These are phyloP conservation scores for Pseudopyricularia javanii DNA, from an alignment of 2,329 filamentous ascomycete species.

Conservation along the genomic window DNA sequence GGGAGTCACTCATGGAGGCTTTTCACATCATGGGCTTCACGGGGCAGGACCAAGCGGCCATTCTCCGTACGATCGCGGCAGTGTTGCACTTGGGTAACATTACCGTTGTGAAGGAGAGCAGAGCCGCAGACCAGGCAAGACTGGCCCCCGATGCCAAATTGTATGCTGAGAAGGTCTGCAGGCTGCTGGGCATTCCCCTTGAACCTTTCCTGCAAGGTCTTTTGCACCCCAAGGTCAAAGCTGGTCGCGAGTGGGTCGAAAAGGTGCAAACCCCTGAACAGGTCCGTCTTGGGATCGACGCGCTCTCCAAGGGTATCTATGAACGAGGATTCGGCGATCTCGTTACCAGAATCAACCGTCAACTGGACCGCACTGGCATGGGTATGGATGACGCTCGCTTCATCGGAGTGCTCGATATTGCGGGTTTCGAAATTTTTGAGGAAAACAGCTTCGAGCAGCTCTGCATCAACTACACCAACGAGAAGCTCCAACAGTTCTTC, in stretches of 20 bases:
- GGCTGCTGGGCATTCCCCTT: constrained; percentile 68
- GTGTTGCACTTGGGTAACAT: constrained; percentile 93
- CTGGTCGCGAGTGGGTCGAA: constrained; percentile 94
- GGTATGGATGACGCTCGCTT: constrained; percentile 84
- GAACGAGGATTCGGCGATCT: constrained; percentile 91
- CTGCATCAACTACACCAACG: constrained; percentile 99
- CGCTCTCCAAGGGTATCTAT: constrained; percentile 92
- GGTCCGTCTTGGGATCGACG: constrained; percentile 79
- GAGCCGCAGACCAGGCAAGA: constrained; percentile 81
- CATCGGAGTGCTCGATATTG: constrained; percentile 97
- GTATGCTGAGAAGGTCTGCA: constrained; percentile 68
- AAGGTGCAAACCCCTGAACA: constrained; percentile 97
- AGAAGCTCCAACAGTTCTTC: constrained; percentile 98
- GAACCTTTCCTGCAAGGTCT: constrained; percentile 82
- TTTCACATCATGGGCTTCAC: constrained; percentile 92
- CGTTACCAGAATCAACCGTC: constrained; percentile 80
- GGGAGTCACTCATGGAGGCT: constrained; percentile 80
- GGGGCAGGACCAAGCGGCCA: constrained; percentile 68
- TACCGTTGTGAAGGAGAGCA: constrained; percentile 76
- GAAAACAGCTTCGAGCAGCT: constrained; percentile 97
- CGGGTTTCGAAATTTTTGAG: constrained; percentile 97
- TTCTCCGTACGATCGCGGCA: constrained; percentile 78
- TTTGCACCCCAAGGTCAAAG: constrained; percentile 87
- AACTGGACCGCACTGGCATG: constrained; percentile 76
- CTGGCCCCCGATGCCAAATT: constrained; percentile 63